Evolutionary conservation across 306 rosid species (phyloP), one percentile per base, ranked within the genome.

Genomic region (Trichosanthes truncata): DNA sequence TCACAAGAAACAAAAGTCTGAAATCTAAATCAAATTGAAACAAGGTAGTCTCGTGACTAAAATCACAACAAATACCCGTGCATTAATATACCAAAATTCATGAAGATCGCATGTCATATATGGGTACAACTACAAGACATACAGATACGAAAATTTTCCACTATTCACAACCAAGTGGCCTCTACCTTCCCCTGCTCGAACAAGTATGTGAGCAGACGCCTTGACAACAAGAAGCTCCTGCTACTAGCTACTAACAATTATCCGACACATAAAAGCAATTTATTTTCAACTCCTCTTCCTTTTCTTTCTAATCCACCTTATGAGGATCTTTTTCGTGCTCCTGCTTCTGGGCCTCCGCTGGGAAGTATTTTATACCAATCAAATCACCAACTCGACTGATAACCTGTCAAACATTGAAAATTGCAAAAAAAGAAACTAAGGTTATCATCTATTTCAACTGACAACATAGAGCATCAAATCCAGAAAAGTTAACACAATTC

Each of bases 301-400:
- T 33, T 45, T 25, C 75, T 31, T 74, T 79, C 76, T 69, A 84
- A 20, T 80, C 87, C 57, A 80, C 13, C 61, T 87, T 84, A 36
- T 77, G 78, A 62, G 26, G 13, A 63, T 43, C 69, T 43, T 75
- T 65, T 31, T 83, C 86, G 15, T 61, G 76, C 57, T 74, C 76
- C 66, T 82, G 90, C 90, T 94, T 89, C 52, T 25, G 14, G 76
- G 91, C 92, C 77, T 90, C 96, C 21, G 96, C 90, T 5, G 91
- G 97, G 87, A 94, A 94, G 89, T 94, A 91, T 78, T 93, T 91
- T 84, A 93, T 93, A 49, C 96, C 97, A 78, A 90, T 85, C 80
- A 91, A 35, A 80, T 93, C 98, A 53, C 98, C 97, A 29, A 93
- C 98, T 69, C 82, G 68, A 75, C 97, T 84, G 48, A 91, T 87